Evolutionary conservation across 2,329 filamentous ascomycete species (phyloP).

Genomic region (Paecilomyces sp.): DNA sequence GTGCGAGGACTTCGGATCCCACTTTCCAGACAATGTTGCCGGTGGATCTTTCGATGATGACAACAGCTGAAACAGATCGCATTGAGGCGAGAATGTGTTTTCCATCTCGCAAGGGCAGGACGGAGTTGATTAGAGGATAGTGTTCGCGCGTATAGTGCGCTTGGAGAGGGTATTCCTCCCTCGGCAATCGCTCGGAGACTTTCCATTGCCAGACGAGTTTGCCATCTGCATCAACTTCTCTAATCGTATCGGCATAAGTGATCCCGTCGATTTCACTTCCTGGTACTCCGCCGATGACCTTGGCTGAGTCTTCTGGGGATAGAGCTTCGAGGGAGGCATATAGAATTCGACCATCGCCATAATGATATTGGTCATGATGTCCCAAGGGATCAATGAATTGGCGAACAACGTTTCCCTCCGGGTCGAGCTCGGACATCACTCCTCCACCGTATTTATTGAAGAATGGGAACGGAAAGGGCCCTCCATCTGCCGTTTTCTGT

Average conservation of each 20-base stretch:
- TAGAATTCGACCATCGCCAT: slow-evolving; percentile 35
- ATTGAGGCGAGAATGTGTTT: slow-evolving; percentile 37
- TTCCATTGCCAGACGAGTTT: slow-evolving; percentile 39
- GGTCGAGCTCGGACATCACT: slow-evolving; percentile 37
- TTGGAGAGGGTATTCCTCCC: slow-evolving; percentile 33
- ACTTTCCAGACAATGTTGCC: slow-evolving; percentile 39
- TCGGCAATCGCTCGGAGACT: slow-evolving; percentile 34
- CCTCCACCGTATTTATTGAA: slow-evolving; percentile 42
- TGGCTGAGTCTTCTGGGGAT: slow-evolving; percentile 24
- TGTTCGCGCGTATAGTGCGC: slow-evolving; percentile 18
- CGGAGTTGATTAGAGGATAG: slow-evolving; percentile 41
- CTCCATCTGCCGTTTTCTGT: slow-evolving; percentile 7
- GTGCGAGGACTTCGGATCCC: slow-evolving; percentile 31
- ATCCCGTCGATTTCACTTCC: slow-evolving; percentile 24
- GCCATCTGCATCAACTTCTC: slow-evolving; percentile 31
- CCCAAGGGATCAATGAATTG: slow-evolving; percentile 36
- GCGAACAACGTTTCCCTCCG: slow-evolving; percentile 30
- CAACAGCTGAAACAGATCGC: slow-evolving; percentile 35
- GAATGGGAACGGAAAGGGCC: slow-evolving; percentile 34
- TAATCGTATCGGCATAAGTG: slow-evolving; percentile 33
- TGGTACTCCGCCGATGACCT: slow-evolving; percentile 35
- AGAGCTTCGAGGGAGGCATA: slow-evolving; percentile 39
- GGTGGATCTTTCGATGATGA: slow-evolving; percentile 35
- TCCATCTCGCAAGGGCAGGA: slow-evolving; percentile 32
- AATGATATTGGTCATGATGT: slow-evolving; percentile 42